phyloP scores from a whole-genome alignment of 2,329 filamentous ascomycete genomes.

The Drechslerella dactyloides region DNA sequence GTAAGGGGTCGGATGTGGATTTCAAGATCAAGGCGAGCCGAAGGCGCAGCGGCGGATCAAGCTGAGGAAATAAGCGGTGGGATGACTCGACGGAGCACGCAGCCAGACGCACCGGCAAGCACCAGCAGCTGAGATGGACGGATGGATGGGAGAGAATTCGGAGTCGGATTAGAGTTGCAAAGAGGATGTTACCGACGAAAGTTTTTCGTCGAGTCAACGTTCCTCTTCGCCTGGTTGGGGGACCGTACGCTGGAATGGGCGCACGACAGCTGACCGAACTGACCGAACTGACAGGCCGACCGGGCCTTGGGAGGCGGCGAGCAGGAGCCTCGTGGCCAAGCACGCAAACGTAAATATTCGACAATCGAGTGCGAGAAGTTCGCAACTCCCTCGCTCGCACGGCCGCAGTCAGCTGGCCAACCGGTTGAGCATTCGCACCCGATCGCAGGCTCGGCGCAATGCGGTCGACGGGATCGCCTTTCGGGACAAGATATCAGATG shows the following conservation, averaged over 20 bases:
- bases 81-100: constrained; percentile 24
- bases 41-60: background rate
- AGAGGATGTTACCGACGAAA: constrained; percentile 14
- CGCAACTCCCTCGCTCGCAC: background rate
- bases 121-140: no score
- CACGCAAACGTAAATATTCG: background rate
- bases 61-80: constrained; percentile 19
- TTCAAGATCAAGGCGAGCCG: constrained; percentile 6
- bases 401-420: background rate
- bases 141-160: background rate
- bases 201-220: constrained; percentile 18
- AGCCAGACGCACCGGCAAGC: background rate
- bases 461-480: background rate
- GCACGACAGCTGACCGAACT: no score
- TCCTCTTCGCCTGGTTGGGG: constrained; percentile 47
- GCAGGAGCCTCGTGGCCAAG: background rate
- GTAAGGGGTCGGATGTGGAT: constrained; percentile 3
- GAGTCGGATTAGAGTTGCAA: constrained; percentile 17
- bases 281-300: background rate
- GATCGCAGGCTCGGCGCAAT: background rate
- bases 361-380: no score
- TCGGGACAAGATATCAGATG: background rate
- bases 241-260: background rate
- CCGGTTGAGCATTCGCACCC: background rate
- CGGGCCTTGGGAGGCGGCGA: constrained; percentile 8